Base-by-base conservation (phyloP, 2,329 filamentous ascomycete species). In the Cytospora piceicola region DNA sequence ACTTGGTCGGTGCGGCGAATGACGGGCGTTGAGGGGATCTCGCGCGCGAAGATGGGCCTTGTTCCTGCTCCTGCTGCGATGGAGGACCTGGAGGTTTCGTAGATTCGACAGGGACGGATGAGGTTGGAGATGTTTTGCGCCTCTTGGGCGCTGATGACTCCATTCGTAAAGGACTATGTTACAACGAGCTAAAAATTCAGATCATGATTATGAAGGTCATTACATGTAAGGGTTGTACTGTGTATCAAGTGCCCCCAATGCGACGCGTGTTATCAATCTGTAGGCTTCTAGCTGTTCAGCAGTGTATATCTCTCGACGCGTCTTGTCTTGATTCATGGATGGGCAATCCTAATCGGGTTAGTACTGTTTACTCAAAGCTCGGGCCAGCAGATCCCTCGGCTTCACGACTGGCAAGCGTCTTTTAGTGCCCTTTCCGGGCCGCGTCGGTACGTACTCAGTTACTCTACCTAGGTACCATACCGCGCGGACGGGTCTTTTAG, bases 1-100 rank as follows among this genome's bases (percentile, higher is more conserved):
- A 82, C 72, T 82, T 86, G 0, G 88, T 90, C 0, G 89, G 88
- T n/a, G 88, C 90, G 62, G 85, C 85, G 72, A 88, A 90, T 0
- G 88, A 90, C 0, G 85, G 82, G 0, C 82, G 81, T 56, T 46
- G 54, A 9, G 64, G 24, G 11, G 64, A 61, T 17, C 55, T 61
- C 12, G 64, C 56, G 22, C 58, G 58, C 20, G 58, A 62, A 9
- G 64, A 30, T 29, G 15, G 61, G 30, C 20, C 58, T 14, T n/a
- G 61, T n/a, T 27, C 49, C 24, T 49, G 6, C 30, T 32, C n/a
- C n/a, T 55, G 65, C 8, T 55, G 22, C 6, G 66, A 70, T 22
- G 70, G 71, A 58, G 70, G 71, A 64, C 71, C 72, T 60, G 71
- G 71, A 57, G 76, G 77, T 64, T 76, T 79, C 65, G 77, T 78